Evolutionary conservation across 495 filamentous ascomycete genomes (phyloP).

Genomic region (Talaromyces stipitatus): DNA sequence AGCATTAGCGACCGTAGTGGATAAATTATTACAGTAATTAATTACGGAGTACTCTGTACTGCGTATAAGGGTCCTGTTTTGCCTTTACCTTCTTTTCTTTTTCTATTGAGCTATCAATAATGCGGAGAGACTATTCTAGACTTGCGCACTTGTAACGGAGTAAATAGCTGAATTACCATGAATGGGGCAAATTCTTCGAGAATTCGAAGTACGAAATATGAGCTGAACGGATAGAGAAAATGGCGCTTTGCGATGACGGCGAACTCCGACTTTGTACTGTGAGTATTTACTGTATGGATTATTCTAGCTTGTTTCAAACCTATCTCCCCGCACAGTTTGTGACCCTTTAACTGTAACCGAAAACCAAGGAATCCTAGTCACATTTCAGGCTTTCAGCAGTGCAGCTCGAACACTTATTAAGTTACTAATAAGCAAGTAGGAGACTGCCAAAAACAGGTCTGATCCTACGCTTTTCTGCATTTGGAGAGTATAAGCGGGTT

Average conservation of each 20-base stretch:
- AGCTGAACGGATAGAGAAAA: neutral
- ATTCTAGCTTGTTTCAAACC: slow-evolving; percentile 1
- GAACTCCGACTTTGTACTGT: neutral
- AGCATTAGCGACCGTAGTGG: slow-evolving; percentile 5
- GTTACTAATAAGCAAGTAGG: neutral
- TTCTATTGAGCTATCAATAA: no score
- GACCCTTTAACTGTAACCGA: neutral
- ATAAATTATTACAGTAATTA: neutral
- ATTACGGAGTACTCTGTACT: no score
- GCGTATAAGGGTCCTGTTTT: neutral
- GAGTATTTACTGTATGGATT: neutral
- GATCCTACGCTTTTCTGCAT: neutral
- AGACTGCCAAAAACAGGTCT: no score
- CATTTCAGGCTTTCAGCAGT: no score
- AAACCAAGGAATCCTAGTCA: neutral
- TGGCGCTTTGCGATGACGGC: neutral
- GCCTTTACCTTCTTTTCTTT: neutral
- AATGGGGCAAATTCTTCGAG: neutral
- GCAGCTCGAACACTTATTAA: no score
- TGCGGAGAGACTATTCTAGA: no score
- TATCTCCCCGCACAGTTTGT: neutral
- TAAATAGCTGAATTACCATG: neutral
- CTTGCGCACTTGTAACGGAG: no score
- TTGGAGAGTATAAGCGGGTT: neutral
- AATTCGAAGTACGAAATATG: no score